Evolutionary conservation across 2,329 filamentous ascomycete genomes (phyloP).

Genomic region (Rosellinia necatrix): DNA sequence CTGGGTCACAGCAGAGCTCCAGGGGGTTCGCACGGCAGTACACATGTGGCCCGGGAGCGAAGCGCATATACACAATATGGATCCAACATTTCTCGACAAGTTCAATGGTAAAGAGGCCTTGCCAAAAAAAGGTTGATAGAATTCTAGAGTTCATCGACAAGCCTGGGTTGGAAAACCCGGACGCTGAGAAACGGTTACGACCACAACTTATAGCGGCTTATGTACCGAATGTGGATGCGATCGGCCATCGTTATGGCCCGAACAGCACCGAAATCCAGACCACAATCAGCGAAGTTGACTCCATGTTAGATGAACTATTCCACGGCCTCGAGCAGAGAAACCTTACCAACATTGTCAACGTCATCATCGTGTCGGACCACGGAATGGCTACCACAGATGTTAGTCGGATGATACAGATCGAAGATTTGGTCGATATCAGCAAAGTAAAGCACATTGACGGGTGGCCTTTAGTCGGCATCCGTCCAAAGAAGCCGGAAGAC

Average conservation of each 20-base stretch:
- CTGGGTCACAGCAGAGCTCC: constrained; percentile 89
- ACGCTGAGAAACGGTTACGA: constrained; percentile 60
- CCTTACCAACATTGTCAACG: constrained; percentile 85
- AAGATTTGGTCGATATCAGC: constrained; percentile 79
- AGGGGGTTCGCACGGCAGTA: constrained; percentile 77
- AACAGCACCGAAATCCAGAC: constrained; percentile 89
- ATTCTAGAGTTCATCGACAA: constrained; percentile 84
- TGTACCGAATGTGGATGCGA: constrained; percentile 86
- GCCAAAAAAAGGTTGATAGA: constrained; percentile 73
- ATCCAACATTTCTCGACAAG: constrained; percentile 81
- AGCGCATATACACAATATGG: constrained; percentile 75
- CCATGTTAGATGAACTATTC: constrained; percentile 79
- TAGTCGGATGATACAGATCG: constrained; percentile 81
- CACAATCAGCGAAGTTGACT: constrained; percentile 80
- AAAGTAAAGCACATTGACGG: constrained; percentile 86
- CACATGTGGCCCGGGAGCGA: constrained; percentile 99
- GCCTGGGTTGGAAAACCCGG: constrained; percentile 69
- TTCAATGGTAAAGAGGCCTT: constrained; percentile 81
- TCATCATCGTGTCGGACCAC: constrained; percentile 96
- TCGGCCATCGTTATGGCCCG: constrained; percentile 87
- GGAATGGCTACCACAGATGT: constrained; percentile 95
- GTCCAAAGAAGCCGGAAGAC: constrained; percentile 72
- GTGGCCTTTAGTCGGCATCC: constrained; percentile 89
- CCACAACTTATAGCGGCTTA: constrained; percentile 94
- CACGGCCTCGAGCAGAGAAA: constrained; percentile 78